A percentile compares a stretch with the other conserved stretches of the same genome.
These are phyloP conservation scores for Termitomyces sp. DNA, from an alignment of 768 basidiomycete genomes.

Conservation along the genomic window DNA sequence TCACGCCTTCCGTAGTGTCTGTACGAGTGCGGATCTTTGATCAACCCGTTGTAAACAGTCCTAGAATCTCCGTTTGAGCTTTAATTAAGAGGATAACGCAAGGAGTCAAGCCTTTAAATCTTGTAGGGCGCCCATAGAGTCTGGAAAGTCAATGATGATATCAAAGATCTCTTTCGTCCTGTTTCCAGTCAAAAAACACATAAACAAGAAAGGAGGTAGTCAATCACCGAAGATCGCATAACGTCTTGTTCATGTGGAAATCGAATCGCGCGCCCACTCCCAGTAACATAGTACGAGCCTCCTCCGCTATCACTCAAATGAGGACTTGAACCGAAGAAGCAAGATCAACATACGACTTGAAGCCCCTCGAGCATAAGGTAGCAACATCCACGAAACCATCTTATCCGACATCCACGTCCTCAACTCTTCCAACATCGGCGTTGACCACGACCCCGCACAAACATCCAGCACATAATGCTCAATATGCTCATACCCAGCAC, in stretches of 20 bases:
- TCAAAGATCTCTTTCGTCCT: slow-evolving; percentile 88
- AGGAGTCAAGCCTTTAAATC: slow-evolving; percentile 69
- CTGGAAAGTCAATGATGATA: slow-evolving; percentile 93
- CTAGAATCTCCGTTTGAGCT: slow-evolving; percentile 17
- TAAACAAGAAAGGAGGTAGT: not conserved
- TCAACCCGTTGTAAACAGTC: slow-evolving; percentile 81
- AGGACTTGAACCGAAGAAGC: not conserved
- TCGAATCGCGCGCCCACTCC: slow-evolving; percentile 84
- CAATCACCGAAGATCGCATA: slow-evolving; percentile 81
- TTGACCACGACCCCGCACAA: slow-evolving; percentile 69
- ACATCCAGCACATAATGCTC: slow-evolving; percentile 65
- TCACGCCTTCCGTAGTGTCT: slow-evolving; percentile 76
- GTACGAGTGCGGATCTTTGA: slow-evolving; percentile 73
- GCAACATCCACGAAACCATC: slow-evolving; percentile 83
- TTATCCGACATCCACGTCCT: slow-evolving; percentile 76
- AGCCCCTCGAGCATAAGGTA: slow-evolving; percentile 71
- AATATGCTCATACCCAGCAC: slow-evolving; percentile 84
- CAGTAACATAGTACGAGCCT: slow-evolving; percentile 68
- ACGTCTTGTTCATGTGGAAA: slow-evolving; percentile 87
- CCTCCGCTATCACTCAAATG: slow-evolving; percentile 47
- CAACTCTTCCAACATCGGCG: slow-evolving; percentile 56
- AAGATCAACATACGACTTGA: slow-evolving; percentile 41
- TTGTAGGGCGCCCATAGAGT: slow-evolving; percentile 77
- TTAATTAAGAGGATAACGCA: not conserved
- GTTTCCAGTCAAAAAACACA: not conserved